Percentiles rank a stretch among this genome's conserved stretches.
phyloP scores from a whole-genome alignment of 2,329 filamentous ascomycete genomes.

The Elsinoe australis region DNA sequence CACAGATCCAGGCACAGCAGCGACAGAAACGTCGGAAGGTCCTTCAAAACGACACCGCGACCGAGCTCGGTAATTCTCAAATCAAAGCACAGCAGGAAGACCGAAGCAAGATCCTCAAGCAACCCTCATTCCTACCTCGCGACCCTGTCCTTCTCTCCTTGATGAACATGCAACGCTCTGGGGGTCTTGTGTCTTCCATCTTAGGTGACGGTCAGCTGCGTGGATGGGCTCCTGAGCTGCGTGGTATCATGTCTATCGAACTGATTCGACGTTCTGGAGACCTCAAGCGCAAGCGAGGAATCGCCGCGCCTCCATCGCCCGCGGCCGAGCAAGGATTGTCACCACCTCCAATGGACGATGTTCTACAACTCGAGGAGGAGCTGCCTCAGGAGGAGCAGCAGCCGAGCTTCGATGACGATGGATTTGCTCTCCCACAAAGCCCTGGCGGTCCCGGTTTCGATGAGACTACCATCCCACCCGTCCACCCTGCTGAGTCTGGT shows the following conservation, averaged over 20 bases:
- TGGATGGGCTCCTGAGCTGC: constrained; percentile 85
- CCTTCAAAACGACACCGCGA: constrained; percentile 72
- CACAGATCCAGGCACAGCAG: constrained; percentile 56
- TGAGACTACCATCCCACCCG: constrained; percentile 64
- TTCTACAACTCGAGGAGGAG: constrained; percentile 33
- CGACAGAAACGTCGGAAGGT: constrained; percentile 73
- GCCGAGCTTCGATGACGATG: constrained; percentile 27
- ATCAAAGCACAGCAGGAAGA: constrained; percentile 84
- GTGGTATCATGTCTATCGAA: constrained; percentile 84
- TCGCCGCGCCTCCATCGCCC: constrained; percentile 61
- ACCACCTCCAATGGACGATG: constrained; percentile 40
- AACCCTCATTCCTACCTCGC: constrained; percentile 72
- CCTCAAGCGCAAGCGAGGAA: constrained; percentile 89
- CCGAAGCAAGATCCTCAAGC: constrained; percentile 76
- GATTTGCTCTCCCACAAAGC: constrained; percentile 25
- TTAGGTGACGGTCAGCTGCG: constrained; percentile 67
- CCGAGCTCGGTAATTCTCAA: constrained; percentile 64
- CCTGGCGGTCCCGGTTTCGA: constrained; percentile 55
- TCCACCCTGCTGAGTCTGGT: constrained; percentile 75
- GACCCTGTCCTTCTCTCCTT: constrained; percentile 81
- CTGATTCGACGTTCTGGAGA: constrained; percentile 68
- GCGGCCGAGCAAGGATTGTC: constrained; percentile 52
- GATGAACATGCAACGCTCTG: constrained; percentile 85
- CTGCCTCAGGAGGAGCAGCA: constrained; percentile 25
- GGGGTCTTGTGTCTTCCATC: constrained; percentile 80